Base-by-base conservation (phyloP, 176 grass and related monocot species). In the Lolium rigidum region DNA sequence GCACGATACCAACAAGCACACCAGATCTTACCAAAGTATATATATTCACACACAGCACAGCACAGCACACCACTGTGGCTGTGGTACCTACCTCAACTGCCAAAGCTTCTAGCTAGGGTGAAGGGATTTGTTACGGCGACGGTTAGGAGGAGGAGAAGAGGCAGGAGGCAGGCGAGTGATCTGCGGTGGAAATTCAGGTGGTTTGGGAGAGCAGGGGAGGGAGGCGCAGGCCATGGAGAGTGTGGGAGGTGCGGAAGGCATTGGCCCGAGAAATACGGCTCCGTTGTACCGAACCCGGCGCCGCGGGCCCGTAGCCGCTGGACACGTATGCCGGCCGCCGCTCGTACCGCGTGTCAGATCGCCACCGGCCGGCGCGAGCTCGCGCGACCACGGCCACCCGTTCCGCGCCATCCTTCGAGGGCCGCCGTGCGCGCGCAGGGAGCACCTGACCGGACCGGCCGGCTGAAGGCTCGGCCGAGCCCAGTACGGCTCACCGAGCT, bases 221-320 rank as follows among this genome's bases (percentile, higher is more conserved):
- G 83, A 63, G 86, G 44, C 24, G 77, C 31, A 54, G 74, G 87
- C 58, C 64, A 46, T 71, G 38, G 76, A 46, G 11, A 43, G 66
- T 41, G 52, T 72, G 73, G 76, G 81, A 89, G 89, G 94, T 55
- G 91, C 94, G 84, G 82, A 93, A 84, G 86, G 94, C 86, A 84
- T 95, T 95, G 91, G 17, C 64, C 69, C 87, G 81, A 88, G 90
- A 92, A 88, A 88, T 89, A 87, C 82, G 88, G 84, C 85, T 84
- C 88, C 86, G 90, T 86, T 92, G 88, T 82, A 88, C 90, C 90
- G 52, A 80, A 86, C 87, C 50, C 6, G 8, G 58, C 10, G 77
- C 59, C 67, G 11, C 69, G 2, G 8, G 50, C 60, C 80, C 85
- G 15, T 87, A 43, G 69, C 31, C 49, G 75, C 16, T 68, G 68